Evolutionary conservation across 2,329 filamentous ascomycete species (phyloP).

Genomic region (Phoma sp.): DNA sequence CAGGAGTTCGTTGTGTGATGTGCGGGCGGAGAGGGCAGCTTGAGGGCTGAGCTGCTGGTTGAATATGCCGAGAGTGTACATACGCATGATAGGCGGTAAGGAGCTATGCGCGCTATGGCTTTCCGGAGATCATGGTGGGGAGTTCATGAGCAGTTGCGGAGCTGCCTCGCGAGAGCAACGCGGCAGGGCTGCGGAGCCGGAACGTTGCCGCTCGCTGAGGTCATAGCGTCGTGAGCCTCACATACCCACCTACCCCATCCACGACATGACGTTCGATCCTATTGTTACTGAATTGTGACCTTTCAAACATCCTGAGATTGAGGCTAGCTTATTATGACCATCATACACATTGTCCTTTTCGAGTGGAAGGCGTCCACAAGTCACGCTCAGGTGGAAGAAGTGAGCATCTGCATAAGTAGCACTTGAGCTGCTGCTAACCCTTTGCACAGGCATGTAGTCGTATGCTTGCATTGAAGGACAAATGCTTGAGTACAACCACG

Average conservation of each 20-base stretch:
- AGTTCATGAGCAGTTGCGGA: slow-evolving; percentile 8
- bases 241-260: background rate
- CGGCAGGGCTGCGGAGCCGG: slow-evolving; percentile 27
- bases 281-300: background rate
- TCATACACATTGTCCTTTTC: slow-evolving; percentile 73
- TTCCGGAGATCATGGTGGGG: slow-evolving; percentile 14
- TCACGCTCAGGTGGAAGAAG: slow-evolving; percentile 61
- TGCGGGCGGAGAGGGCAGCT: background rate
- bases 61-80: slow-evolving; percentile 2
- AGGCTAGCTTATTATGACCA: slow-evolving; percentile 56
- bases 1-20: slow-evolving; percentile 8
- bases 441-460: slow-evolving; percentile 58
- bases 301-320: background rate
- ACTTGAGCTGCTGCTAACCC: slow-evolving; percentile 9
- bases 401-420: slow-evolving; percentile 35
- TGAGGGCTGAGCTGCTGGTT: slow-evolving; percentile 12
- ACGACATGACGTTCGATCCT: background rate
- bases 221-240: slow-evolving; percentile 21
- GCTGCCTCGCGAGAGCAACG: slow-evolving; percentile 8
- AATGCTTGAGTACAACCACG: slow-evolving; percentile 65
- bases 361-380: slow-evolving; percentile 63
- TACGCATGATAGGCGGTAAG: slow-evolving; percentile 10
- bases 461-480: slow-evolving; percentile 63
- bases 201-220: slow-evolving; percentile 18
- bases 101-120: slow-evolving; percentile 11